These are phyloP conservation scores for Chamaecyparis obtusa DNA, from an alignment of 75 land plant species.

Conservation along the genomic window DNA sequence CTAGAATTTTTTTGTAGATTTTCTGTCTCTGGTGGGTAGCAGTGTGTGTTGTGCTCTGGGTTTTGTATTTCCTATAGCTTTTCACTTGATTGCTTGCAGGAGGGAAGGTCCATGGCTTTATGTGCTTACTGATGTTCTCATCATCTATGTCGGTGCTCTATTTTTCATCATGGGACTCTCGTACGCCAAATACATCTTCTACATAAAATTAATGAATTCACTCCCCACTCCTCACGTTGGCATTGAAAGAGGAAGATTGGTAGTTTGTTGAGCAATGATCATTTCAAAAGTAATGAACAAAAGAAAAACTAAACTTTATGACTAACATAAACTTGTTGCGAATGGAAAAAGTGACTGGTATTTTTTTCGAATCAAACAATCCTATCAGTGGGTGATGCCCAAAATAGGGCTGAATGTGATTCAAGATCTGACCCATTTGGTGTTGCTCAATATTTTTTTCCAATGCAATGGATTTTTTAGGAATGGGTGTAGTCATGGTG, in stretches of 20 bases:
- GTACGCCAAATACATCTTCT: too few species aligned
- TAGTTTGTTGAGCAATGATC: too few species aligned
- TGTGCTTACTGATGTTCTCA: conserved; percentile 23
- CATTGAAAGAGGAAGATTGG: too few species aligned
- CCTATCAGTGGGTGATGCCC: too few species aligned
- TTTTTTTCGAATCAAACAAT: too few species aligned
- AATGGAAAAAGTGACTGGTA: too few species aligned
- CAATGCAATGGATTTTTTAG: conserved; percentile 64
- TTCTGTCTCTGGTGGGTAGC: conserved; percentile 87
- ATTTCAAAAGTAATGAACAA: too few species aligned
- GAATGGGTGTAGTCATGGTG: conserved; percentile 79
- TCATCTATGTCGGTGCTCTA: conserved; percentile 50
- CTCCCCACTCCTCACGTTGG: too few species aligned
- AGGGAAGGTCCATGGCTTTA: conserved; percentile 30
- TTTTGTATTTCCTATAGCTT: conserved; percentile 72
- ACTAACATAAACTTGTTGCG: too few species aligned
- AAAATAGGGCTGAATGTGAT: conserved; percentile 75
- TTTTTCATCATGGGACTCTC: too few species aligned
- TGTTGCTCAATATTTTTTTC: conserved; percentile 89
- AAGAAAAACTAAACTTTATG: too few species aligned
- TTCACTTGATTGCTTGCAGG: conserved; percentile 61
- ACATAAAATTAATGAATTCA: too few species aligned
- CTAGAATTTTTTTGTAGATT: conserved; percentile 78
- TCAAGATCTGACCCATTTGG: conserved; percentile 65
- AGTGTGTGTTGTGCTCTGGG: conserved; percentile 76